phyloP scores from a whole-genome alignment of 257 asterid genomes.

The Solanum gandarillasii region DNA sequence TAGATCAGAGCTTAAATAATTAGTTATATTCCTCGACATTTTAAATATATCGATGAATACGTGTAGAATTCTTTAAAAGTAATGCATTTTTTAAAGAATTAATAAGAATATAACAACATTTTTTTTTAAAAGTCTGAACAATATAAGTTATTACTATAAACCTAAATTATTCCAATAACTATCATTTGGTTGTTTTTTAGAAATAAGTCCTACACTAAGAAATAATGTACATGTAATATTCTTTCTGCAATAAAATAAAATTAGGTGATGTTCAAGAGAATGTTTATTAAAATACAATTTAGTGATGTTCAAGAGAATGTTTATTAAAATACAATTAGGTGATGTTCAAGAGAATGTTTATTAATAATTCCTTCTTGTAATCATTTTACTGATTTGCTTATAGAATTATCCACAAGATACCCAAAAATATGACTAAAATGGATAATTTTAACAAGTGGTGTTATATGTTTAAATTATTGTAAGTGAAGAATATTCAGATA shows the following conservation, averaged over 20 bases:
- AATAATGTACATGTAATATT: background rate
- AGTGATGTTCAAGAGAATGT: too few relatives aligned
- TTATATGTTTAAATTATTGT: background rate
- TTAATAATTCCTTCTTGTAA: background rate
- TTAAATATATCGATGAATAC: too few relatives aligned
- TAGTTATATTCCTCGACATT: too few relatives aligned
- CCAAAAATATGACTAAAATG: background rate
- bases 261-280: too few relatives aligned
- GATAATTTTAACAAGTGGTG: background rate
- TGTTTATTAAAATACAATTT: too few relatives aligned
- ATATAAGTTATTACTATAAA: background rate
- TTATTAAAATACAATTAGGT: background rate
- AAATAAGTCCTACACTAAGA: background rate
- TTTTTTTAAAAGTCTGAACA: too few relatives aligned
- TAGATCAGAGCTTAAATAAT: too few relatives aligned
- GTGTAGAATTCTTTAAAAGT: background rate
- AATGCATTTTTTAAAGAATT: too few relatives aligned
- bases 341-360: background rate
- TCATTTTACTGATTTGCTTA: background rate
- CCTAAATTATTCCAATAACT: background rate
- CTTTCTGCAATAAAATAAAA: background rate
- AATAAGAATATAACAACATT: too few relatives aligned
- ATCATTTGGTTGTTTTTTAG: background rate
- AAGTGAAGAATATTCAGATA: background rate
- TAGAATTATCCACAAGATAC: background rate